Conservation (phyloP, 305 asterid species). For the Vinca major region DNA sequence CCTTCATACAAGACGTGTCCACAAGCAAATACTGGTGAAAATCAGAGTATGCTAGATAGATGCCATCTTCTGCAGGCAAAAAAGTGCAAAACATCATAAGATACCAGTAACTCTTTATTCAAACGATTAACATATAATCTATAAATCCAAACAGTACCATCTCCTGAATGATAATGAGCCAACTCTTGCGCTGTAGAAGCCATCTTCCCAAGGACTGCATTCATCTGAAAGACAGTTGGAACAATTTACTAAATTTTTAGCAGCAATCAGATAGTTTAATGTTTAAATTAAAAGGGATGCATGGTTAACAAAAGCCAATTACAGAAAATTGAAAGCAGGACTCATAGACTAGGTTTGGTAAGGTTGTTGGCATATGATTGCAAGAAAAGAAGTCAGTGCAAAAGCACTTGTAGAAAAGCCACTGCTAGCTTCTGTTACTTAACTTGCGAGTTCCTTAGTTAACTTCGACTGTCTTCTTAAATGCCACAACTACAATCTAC, state of each 20-base stretch:
- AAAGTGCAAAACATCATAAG: conserved; percentile 2
- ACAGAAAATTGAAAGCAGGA: conserved; percentile 1
- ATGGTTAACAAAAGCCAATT: not conserved
- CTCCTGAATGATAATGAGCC: conserved; percentile 96
- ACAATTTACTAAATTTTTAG: conserved; percentile 9
- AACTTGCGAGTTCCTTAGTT: not conserved
- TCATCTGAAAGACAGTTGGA: conserved; percentile 46
- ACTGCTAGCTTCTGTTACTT: not conserved
- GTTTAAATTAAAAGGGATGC: not conserved
- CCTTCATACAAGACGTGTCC: conserved; percentile 82
- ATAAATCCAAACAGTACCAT: conserved; percentile 41
- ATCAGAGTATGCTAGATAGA: conserved; percentile 82
- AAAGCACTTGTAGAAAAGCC: not conserved
- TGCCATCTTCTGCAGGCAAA: conserved; percentile 61
- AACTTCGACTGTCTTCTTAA: not conserved
- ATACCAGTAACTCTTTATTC: not conserved
- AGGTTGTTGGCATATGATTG: not conserved
- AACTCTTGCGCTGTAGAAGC: conserved; percentile 84
- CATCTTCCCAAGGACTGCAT: conserved; percentile 88
- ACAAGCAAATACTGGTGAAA: conserved; percentile 69
- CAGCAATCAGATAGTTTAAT: not conserved
- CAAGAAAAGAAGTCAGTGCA: not conserved
- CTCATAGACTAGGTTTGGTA: not conserved
- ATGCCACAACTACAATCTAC: not conserved
- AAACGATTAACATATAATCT: conserved; percentile 1